These are phyloP conservation scores for Fusarium sp. DNA, from an alignment of 2,329 filamentous ascomycete species.

Conservation along the genomic window DNA sequence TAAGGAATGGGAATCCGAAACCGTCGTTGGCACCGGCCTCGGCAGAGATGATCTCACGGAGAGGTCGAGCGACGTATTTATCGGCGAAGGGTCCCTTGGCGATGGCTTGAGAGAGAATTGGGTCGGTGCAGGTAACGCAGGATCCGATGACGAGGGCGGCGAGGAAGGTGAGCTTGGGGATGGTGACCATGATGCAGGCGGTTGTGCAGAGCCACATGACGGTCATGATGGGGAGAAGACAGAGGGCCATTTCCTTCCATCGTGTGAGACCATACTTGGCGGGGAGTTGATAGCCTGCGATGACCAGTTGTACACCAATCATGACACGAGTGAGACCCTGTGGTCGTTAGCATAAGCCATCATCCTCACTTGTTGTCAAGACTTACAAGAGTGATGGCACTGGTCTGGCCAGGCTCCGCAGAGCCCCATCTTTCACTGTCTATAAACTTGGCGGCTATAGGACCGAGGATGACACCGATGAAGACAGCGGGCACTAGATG, in stretches of 20 bases:
- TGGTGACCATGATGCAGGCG: constrained; percentile 63
- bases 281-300: constrained; percentile 71
- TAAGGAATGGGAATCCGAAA: constrained; percentile 71
- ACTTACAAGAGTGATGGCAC: constrained; percentile 55
- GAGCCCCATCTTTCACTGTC: constrained; percentile 51
- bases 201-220: constrained; percentile 71
- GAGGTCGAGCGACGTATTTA: constrained; percentile 66
- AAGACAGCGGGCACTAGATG: constrained; percentile 66
- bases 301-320: constrained; percentile 71
- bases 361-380: too few species aligned
- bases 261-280: constrained; percentile 63
- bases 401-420: constrained; percentile 46
- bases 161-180: constrained; percentile 67
- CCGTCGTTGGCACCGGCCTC: constrained; percentile 72
- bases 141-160: constrained; percentile 68
- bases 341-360: too few species aligned
- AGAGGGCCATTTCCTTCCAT: constrained; percentile 66
- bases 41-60: constrained; percentile 72
- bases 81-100: constrained; percentile 61
- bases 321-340: too few species aligned
- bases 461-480: constrained; percentile 65
- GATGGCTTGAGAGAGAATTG: constrained; percentile 5
- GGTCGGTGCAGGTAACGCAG: constrained; percentile 69
- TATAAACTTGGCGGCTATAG: constrained; percentile 65
- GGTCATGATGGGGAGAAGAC: constrained; percentile 69